These are phyloP conservation scores for Tulasnella sp. DNA, from an alignment of 768 basidiomycete species.

Conservation along the genomic window DNA sequence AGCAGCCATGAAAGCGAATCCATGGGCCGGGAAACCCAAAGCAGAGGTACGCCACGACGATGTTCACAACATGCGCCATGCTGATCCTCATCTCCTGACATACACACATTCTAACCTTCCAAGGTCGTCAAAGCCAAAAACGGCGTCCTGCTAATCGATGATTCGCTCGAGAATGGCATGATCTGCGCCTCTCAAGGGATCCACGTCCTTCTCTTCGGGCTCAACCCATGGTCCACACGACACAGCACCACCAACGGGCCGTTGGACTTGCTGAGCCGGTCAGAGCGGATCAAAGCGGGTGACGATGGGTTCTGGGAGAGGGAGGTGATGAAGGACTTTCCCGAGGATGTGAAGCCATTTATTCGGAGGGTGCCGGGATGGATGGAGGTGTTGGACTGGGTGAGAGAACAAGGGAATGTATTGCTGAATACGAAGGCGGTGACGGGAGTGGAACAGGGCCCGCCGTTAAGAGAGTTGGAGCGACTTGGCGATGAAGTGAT, in stretches of 20 bases:
- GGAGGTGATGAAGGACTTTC: neutral
- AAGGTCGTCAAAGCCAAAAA: neutral
- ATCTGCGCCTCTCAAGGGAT: neutral
- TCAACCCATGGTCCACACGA: neutral
- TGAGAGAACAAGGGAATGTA: neutral
- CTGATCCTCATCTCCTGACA: no score
- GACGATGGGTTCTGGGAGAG: conserved; percentile 3
- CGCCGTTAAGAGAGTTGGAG: conserved; percentile 1
- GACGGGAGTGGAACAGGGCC: neutral
- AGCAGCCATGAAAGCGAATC: neutral
- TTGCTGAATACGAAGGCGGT: no score
- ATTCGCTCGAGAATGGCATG: conserved; percentile 8
- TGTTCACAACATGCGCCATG: neutral
- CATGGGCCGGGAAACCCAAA: conserved; percentile 7
- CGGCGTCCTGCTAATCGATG: conserved; percentile 6
- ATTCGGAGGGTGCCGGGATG: neutral
- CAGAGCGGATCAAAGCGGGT: neutral
- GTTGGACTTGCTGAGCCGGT: conserved; percentile 4
- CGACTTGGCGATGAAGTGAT: conserved; percentile 1
- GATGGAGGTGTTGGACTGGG: conserved; percentile 5
- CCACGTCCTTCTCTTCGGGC: conserved; percentile 5
- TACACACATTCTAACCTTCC: neutral
- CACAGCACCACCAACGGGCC: neutral
- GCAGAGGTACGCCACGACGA: neutral
- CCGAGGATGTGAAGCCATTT: neutral